A percentile compares a stretch with the other conserved stretches of the same genome.
phyloP scores from a whole-genome alignment of 352 stramenopile genomes.

The Phytophthora lateralis region DNA sequence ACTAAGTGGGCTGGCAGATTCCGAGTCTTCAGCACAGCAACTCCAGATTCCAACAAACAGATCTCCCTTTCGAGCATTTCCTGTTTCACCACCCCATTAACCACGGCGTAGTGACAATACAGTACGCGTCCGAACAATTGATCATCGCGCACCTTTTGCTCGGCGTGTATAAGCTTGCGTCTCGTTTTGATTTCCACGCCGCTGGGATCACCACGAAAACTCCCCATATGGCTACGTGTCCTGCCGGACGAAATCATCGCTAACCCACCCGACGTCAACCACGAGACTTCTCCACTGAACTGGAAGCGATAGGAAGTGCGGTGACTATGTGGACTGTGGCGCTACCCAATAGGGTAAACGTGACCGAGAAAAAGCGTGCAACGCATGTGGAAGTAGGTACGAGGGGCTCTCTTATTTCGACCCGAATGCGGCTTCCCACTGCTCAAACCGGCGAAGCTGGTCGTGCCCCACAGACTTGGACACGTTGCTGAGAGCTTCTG shows the following conservation, averaged over 20 bases:
- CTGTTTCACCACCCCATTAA: conserved; percentile 4
- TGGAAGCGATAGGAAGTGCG: not conserved
- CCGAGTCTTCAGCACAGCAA: conserved; percentile 22
- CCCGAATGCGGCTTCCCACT: conserved; percentile 85
- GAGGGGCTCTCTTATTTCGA: conserved; percentile 55
- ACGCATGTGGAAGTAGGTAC: conserved; percentile 1
- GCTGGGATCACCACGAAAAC: not conserved
- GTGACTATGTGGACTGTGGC: conserved; percentile 13
- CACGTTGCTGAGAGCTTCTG: conserved; percentile 76
- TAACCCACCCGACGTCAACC: not conserved
- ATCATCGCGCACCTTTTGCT: conserved; percentile 14
- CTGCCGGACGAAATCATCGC: not conserved
- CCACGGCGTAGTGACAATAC: not conserved
- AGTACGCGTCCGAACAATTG: not conserved
- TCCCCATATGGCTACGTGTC: not conserved
- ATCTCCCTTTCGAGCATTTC: conserved; percentile 19
- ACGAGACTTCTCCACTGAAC: conserved; percentile 5
- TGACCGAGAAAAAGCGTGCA: conserved; percentile 13
- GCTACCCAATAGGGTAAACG: conserved; percentile 12
- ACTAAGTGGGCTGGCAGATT: conserved; percentile 6
- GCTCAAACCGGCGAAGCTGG: conserved; percentile 73
- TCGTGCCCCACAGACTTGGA: conserved; percentile 83
- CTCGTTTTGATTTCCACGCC: conserved; percentile 10
- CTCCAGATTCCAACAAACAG: conserved; percentile 20
- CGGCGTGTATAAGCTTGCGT: conserved; percentile 11